Conservation (phyloP, 129 eudicot genomes). For the Saussurea involucrata region DNA sequence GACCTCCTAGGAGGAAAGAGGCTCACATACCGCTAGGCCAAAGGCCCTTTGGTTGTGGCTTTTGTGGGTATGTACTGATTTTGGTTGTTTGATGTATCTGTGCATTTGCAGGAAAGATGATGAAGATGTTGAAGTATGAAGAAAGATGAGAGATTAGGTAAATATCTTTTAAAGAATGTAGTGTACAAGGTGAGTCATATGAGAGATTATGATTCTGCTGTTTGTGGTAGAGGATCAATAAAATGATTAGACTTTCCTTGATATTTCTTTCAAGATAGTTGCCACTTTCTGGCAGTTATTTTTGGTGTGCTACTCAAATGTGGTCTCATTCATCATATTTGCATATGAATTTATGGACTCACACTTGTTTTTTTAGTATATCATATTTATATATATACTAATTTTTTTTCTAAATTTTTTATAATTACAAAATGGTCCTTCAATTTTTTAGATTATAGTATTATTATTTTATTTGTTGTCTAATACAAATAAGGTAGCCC, state of each 20-base stretch:
- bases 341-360: too few relatives aligned
- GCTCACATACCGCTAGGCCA: too few relatives aligned
- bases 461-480: too few relatives aligned
- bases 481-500: too few relatives aligned
- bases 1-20: too few relatives aligned
- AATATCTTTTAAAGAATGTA: constrained; percentile 21
- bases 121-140: constrained; percentile 4
- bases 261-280: neutral
- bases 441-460: too few relatives aligned
- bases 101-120: constrained; percentile 25
- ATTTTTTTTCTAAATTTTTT: too few relatives aligned
- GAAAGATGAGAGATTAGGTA: constrained; percentile 5
- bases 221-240: constrained; percentile 7
- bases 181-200: constrained; percentile 5
- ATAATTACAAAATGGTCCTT: too few relatives aligned
- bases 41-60: too few relatives aligned
- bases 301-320: neutral
- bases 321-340: neutral
- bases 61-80: neutral
- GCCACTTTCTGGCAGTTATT: neutral
- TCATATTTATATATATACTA: too few relatives aligned
- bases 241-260: constrained; percentile 6
- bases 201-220: constrained; percentile 4
- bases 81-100: neutral
- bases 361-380: too few relatives aligned